Base-by-base conservation (phyloP, 495 filamentous ascomycete species). In the Immersiella caudata region DNA sequence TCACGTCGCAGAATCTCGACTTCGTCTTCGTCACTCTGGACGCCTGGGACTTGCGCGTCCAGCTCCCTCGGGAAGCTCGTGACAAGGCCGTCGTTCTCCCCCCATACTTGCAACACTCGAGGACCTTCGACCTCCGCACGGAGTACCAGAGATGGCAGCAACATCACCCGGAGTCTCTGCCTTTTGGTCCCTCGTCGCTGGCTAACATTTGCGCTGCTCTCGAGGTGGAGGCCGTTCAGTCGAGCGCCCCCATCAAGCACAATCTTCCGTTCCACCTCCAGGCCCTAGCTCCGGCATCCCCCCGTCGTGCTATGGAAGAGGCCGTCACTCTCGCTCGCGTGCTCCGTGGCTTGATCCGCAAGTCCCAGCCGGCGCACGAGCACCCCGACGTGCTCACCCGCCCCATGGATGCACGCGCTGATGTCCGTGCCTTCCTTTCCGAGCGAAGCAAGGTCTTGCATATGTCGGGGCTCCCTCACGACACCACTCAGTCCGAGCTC, bases 81-180 rank as follows among this genome's bases (percentile, higher is more conserved):
- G 95, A 98, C 81, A 98, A 99, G 83, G 91, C 94, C 50, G 94
- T 97, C 40, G 94, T 97, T 18, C 86, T 99, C 21, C 95, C 95
- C n/a, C 88, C 93, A 18, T 98, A 97, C 75, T 86, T 99, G 29
- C 95, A 97, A 79, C 95, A 99, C 82, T 97, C 95, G 49, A 89
- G 95, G 57, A 95, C 93, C 35, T 99, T 97, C 78, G 95, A 98
- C 78, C 85, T 99, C 27, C 91, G 95, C 55, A 95, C 94, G 68
- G 95, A 98, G 81, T 99, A 99, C 75, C 93, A 97, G 75, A 87
- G 93, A 72, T 99, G 96, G 95, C 95, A 99, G 79, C 92, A 93
- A 69, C 94, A 97, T 71, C 95, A 98, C 74, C 95, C 95, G 22
- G 95, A 99, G 82, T 97, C 95, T 40, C 84, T 99, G 55, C 95